These are phyloP conservation scores for Zygoascus flipseniorum DNA, from an alignment of 805 yeast genomes.

Conservation along the genomic window DNA sequence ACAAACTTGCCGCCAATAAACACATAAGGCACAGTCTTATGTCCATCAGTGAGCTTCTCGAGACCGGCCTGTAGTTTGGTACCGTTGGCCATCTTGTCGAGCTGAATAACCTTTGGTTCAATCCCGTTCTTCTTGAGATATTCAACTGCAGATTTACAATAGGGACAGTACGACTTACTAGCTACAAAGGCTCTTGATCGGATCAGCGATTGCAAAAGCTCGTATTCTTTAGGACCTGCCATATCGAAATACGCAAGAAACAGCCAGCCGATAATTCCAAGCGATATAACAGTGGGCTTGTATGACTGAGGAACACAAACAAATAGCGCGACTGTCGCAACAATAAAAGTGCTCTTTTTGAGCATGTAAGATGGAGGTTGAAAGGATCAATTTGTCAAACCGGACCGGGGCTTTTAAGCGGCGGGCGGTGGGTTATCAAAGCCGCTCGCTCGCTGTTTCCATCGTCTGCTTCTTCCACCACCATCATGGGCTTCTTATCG, in stretches of 20 bases:
- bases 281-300: neutral
- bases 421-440: neutral
- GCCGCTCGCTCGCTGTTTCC: no score
- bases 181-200: conserved; percentile 69
- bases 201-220: conserved; percentile 37
- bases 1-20: conserved; percentile 87
- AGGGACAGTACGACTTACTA: conserved; percentile 61
- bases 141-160: conserved; percentile 38
- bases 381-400: neutral
- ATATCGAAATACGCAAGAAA: neutral
- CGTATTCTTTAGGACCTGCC: neutral
- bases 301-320: neutral
- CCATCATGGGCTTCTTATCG: conserved; percentile 25
- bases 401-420: neutral
- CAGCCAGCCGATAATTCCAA: conserved; percentile 1
- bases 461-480: no score
- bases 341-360: neutral
- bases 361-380: neutral
- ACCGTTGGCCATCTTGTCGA: conserved; percentile 57
- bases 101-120: conserved; percentile 47
- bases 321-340: neutral
- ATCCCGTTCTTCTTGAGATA: conserved; percentile 33
- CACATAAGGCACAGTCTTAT: conserved; percentile 88
- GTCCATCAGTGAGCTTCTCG: conserved; percentile 62
- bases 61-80: conserved; percentile 74